Base-by-base conservation (phyloP, 179 eudicot species). In the Amaranthus tricolor region DNA sequence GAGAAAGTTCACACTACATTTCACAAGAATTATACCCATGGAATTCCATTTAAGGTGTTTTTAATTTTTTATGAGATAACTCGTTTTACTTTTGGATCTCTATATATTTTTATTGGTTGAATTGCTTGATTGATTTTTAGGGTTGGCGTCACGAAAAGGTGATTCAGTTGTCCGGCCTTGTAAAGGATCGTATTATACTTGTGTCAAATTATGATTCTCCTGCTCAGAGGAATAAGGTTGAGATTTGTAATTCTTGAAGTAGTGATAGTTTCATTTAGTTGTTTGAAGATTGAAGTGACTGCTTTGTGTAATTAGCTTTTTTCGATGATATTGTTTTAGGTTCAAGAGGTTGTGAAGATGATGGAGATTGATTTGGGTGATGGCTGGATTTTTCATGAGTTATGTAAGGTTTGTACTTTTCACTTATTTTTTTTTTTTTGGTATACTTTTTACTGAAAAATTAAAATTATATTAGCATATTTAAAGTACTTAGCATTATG, bases 321-420 rank as follows among this genome's bases (percentile, higher is more conserved):
- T 31, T 31, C 40, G 40, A 31, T 31, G 3, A 72, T 72, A 47
- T 31, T 31, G 3, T 82, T 71, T 68, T 76, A 94, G 98, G 91
- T 92, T 77, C 85, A 85, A 74, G 97, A 92, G 78, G 93, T 90
- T 76, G 86, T 94, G 63, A 86, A 88, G 72, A 86, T 90, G 86
- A 89, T 94, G 97, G 98, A 94, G 85, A 85, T 83, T 82, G 96
- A 94, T 57, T 93, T 94, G 11, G 94, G 97, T 57, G 97, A 90
- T 59, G 97, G 91, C 66, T 94, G 98, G 96, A 85, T 94, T 62
- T 86, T 81, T 64, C 85, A 83, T 63, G 81, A 88, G 78, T 79
- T 72, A 7, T 86, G 91, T 70, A 85, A 94, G 97, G 98, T 80
- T 64, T 79, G 78, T 52, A 13, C 3, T 31, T 31, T 1, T 31